Base-by-base conservation (phyloP, 2,329 filamentous ascomycete genomes). In the Sporothrix schenckii region DNA sequence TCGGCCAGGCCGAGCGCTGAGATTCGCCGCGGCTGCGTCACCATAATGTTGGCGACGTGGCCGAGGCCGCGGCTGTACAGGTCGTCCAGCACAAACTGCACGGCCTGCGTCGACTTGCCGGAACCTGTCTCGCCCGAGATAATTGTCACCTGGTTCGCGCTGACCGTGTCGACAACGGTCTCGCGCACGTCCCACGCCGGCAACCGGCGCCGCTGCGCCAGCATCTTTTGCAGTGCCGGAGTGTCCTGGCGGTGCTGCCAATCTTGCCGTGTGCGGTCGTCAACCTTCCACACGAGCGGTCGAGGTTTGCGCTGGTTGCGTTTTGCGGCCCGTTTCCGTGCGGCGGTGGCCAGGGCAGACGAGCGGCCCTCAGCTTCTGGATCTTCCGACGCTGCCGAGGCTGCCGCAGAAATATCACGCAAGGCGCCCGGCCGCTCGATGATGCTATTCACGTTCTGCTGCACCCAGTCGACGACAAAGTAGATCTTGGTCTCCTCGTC, bases 81-180 rank as follows among this genome's bases (percentile, higher is more conserved):
- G 75, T 98, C 92, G 76, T 99, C 95, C 1, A 99, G 84, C 56
- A 99, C 86, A 79, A 98, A 99, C 79, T 99, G 95, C 47, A 98
- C 93, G 2, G 93, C 95, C 79, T 99, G 95, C 0, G 95, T 98
- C 65, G 92, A 97, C 80, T 99, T 99, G 77, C 95, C 95, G 21
- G 93, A 97, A 68, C 95, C 95, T 4, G 95, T 99, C 81, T 98
- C 95, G 75, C 95, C 95, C 56, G 94, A 96, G 75, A 99, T 95
- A 76, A 99, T 97, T 0, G 93, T 97, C 66, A 99, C 93, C 79
- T 97, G 91, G 76, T 94, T 89, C 4, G 85, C 82, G 54, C 86
- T 86, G 65, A 99, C 92, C 0, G 92, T 91, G 24, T 86, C 79
- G 11, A 98, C 88, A 41, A 99, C 92, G 1, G 86, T 83, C 24